phyloP scores from a whole-genome alignment of 1,284 basidiomycete species.

The Violaceomyces palustris region DNA sequence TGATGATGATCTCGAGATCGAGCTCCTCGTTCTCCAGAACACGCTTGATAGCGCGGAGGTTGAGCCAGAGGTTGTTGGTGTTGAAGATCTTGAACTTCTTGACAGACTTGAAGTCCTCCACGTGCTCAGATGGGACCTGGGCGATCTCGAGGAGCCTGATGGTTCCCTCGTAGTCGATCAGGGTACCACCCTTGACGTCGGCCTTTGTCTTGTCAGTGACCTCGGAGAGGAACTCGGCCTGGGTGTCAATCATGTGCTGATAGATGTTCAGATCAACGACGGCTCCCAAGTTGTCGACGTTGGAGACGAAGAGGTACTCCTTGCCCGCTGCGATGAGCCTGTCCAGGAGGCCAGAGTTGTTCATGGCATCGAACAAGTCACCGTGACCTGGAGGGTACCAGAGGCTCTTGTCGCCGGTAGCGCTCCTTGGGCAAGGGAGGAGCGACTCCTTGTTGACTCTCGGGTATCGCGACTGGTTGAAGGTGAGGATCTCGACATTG shows the following conservation, averaged over 20 bases:
- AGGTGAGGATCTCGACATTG: slow-evolving; percentile 58
- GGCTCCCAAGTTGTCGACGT: slow-evolving; percentile 97
- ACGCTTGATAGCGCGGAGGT: slow-evolving; percentile 82
- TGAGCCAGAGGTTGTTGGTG: slow-evolving; percentile 94
- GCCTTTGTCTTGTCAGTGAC: slow-evolving; percentile 99
- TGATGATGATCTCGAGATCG: slow-evolving; percentile 85
- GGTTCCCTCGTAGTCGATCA: slow-evolving; percentile 88
- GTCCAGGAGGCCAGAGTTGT: slow-evolving; percentile 93
- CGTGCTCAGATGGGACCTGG: slow-evolving; percentile 94
- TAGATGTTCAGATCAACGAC: slow-evolving; percentile 66
- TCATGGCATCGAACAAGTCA: slow-evolving; percentile 87
- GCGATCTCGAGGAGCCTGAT: slow-evolving; percentile 95
- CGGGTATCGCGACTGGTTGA: slow-evolving; percentile 98
- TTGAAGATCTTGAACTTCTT: slow-evolving; percentile 58
- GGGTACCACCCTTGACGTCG: slow-evolving; percentile 97
- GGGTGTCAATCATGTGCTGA: slow-evolving; percentile 60
- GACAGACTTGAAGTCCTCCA: slow-evolving; percentile 95
- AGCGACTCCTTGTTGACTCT: slow-evolving; percentile 93
- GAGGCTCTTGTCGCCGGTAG: slow-evolving; percentile 85
- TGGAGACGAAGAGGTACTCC: slow-evolving; percentile 97
- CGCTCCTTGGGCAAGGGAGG: slow-evolving; percentile 78
- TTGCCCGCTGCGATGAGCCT: slow-evolving; percentile 91
- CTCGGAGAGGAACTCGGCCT: slow-evolving; percentile 54
- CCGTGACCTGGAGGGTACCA: slow-evolving; percentile 97
- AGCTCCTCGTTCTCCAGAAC: slow-evolving; percentile 82